These are phyloP conservation scores for Citeromyces nyonsensis DNA, from an alignment of 805 yeast species.

Conservation along the genomic window DNA sequence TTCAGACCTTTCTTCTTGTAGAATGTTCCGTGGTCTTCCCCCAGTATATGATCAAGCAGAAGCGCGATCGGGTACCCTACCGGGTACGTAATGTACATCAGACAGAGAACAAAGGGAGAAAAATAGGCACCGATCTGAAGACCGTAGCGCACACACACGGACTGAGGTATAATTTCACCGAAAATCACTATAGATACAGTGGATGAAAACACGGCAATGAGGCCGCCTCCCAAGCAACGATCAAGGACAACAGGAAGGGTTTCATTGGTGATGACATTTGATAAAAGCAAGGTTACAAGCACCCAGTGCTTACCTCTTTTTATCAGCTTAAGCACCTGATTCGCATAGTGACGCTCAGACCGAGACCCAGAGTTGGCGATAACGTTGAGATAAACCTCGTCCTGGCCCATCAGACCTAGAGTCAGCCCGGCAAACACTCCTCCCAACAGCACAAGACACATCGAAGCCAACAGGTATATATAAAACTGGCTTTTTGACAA, in stretches of 20 bases:
- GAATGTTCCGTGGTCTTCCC: conserved; percentile 93
- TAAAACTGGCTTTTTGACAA: conserved; percentile 18
- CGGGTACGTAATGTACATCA: conserved; percentile 88
- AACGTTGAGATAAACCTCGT: conserved; percentile 86
- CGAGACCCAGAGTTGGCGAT: conserved; percentile 77
- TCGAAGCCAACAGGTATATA: conserved; percentile 35
- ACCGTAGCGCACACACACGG: conserved; percentile 86
- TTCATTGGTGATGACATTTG: conserved; percentile 88
- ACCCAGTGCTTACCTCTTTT: conserved; percentile 93
- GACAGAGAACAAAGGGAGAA: conserved; percentile 69
- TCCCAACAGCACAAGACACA: conserved; percentile 53
- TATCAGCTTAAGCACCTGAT: conserved; percentile 55
- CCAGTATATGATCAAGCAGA: conserved; percentile 66
- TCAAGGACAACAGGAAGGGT: conserved; percentile 89
- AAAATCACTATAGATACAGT: conserved; percentile 86
- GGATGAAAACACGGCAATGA: conserved; percentile 92
- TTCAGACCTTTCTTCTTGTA: conserved; percentile 88
- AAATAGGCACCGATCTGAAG: conserved; percentile 81
- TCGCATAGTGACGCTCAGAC: conserved; percentile 51
- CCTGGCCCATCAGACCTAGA: conserved; percentile 96
- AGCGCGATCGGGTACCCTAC: conserved; percentile 82
- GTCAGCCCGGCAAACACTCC: conserved; percentile 92
- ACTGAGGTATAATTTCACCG: conserved; percentile 95
- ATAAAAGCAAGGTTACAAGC: conserved; percentile 69
- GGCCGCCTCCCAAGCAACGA: conserved; percentile 89